Evolutionary conservation across 176 grass and related monocot species (phyloP).

Genomic region (Zea luxurians): DNA sequence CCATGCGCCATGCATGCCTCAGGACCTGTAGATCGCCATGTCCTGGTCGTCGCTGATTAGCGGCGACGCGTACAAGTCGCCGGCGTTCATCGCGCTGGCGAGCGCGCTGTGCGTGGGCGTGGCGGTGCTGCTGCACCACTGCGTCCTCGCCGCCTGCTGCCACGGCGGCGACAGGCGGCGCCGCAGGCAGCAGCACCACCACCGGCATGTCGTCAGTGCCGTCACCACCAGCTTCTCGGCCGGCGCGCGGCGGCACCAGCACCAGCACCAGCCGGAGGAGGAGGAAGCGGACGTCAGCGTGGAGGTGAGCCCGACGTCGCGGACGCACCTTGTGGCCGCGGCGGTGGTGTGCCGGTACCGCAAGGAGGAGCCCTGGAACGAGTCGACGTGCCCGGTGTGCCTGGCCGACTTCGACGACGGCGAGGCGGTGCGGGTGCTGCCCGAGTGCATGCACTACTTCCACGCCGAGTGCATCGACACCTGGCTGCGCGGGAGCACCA

Average conservation of each 20-base stretch:
- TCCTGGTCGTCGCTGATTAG: neutral
- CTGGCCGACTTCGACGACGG: conserved; percentile 50
- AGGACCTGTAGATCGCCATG: neutral
- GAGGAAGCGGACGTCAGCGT: neutral
- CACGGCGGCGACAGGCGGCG: neutral
- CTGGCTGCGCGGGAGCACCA: conserved; percentile 43
- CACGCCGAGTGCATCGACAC: conserved; percentile 53
- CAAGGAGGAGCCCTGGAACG: conserved; percentile 34
- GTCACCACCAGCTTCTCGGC: neutral
- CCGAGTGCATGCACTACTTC: conserved; percentile 57
- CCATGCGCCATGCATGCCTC: neutral
- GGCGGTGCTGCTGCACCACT: conserved; percentile 39
- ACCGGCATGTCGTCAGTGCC: neutral
- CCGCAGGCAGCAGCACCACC: neutral
- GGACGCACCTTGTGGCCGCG: conserved; percentile 24
- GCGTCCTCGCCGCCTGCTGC: conserved; percentile 43
- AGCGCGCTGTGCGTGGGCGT: conserved; percentile 29
- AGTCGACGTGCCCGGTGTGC: conserved; percentile 49
- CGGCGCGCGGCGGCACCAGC: neutral
- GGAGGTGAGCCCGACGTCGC: conserved; percentile 38
- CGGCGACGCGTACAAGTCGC: conserved; percentile 24
- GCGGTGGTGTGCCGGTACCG: conserved; percentile 34
- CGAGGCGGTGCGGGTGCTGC: conserved; percentile 44
- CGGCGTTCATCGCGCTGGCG: conserved; percentile 46
- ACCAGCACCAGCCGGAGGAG: neutral